Evolutionary conservation across 108 stramenopile species (phyloP).

Genomic region (Cyclotella choctawhatcheeana): DNA sequence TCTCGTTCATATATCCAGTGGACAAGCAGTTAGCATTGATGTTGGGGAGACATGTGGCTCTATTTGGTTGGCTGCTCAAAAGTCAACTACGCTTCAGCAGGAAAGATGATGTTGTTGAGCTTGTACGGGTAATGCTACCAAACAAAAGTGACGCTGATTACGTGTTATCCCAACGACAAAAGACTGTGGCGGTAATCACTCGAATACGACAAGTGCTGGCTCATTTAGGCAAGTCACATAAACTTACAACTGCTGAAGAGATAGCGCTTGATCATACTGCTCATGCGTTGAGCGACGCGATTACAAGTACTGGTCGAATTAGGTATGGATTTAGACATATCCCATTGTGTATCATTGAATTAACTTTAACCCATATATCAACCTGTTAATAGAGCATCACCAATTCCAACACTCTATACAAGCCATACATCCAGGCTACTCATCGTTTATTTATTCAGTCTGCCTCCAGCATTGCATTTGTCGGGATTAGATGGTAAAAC

Average conservation of each 20-base stretch:
- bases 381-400: conserved; percentile 45
- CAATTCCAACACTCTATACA: conserved; percentile 59
- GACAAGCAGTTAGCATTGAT: conserved; percentile 44
- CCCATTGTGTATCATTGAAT: too few relatives aligned
- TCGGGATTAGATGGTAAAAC: conserved; percentile 27
- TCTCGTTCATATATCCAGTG: conserved; percentile 43
- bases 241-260: conserved; percentile 45
- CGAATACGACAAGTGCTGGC: conserved; percentile 53
- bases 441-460: conserved; percentile 49
- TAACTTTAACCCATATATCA: too few relatives aligned
- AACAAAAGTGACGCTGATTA: conserved; percentile 44
- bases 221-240: conserved; percentile 26
- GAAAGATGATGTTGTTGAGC: conserved; percentile 33
- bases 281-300: conserved; percentile 31
- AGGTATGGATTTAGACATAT: too few relatives aligned
- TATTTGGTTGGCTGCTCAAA: conserved; percentile 69
- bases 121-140: conserved; percentile 41
- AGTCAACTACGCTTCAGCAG: conserved; percentile 40
- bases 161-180: conserved; percentile 49
- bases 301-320: conserved; percentile 50
- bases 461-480: conserved; percentile 48
- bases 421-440: conserved; percentile 50
- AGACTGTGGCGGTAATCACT: conserved; percentile 47
- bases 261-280: conserved; percentile 44
- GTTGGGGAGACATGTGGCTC: conserved; percentile 51